These are phyloP conservation scores for Tulasnella sp. DNA, from an alignment of 768 basidiomycete genomes.

Conservation along the genomic window DNA sequence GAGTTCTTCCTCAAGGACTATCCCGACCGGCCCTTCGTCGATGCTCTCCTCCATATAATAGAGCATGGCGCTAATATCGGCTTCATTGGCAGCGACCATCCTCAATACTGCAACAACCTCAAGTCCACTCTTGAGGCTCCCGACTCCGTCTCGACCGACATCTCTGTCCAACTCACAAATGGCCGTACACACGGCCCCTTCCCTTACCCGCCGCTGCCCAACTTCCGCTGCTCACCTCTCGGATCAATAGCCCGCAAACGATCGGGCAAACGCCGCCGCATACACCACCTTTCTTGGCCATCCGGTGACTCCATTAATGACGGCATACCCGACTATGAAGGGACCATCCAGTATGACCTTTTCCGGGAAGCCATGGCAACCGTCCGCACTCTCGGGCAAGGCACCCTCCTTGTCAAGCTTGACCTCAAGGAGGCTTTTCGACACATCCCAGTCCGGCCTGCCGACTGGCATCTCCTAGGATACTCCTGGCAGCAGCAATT, in stretches of 20 bases:
- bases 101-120: constrained; percentile 20
- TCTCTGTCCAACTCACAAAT: constrained; percentile 16
- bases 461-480: constrained; percentile 29
- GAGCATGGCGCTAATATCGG: constrained; percentile 15
- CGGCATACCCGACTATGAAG: not conserved
- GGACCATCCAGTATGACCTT: not conserved
- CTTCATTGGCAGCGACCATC: not conserved
- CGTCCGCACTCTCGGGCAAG: constrained; percentile 19
- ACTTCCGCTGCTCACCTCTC: constrained; percentile 22
- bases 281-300: constrained; percentile 4
- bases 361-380: not conserved
- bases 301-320: not conserved
- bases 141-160: constrained; percentile 13
- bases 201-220: constrained; percentile 16
- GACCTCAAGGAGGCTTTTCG: constrained; percentile 31
- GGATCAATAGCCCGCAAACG: constrained; percentile 7
- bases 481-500: constrained; percentile 25
- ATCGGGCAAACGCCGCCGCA: not conserved
- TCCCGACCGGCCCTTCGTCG: constrained; percentile 12
- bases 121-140: constrained; percentile 17
- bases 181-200: constrained; percentile 20
- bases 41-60: constrained; percentile 14
- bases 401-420: constrained; percentile 28
- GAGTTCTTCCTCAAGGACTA: constrained; percentile 12
- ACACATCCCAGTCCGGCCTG: constrained; percentile 27